phyloP scores from a whole-genome alignment of 208 protist genomes.

The Leishmania arabica region DNA sequence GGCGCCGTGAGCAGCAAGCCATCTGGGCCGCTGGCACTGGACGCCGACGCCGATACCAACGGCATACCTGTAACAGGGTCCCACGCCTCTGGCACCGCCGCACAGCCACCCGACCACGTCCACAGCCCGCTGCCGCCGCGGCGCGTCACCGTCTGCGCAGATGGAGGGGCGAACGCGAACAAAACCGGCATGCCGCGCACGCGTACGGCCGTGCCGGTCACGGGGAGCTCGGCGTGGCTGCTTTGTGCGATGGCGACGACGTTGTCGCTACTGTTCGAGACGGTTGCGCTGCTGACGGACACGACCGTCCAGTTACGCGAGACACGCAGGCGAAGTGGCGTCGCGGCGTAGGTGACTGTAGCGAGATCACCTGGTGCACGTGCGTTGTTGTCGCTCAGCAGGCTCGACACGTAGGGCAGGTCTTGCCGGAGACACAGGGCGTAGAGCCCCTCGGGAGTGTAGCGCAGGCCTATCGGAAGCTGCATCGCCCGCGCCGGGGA shows the following conservation, averaged over 20 bases:
- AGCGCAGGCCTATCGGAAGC: slow-evolving; percentile 35
- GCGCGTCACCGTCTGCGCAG: slow-evolving; percentile 9
- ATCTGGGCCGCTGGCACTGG: background rate
- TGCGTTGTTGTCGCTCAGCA: slow-evolving; percentile 1
- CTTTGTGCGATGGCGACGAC: slow-evolving; percentile 46
- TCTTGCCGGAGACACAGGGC: slow-evolving; percentile 49
- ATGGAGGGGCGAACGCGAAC: slow-evolving; percentile 38
- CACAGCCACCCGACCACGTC: slow-evolving; percentile 30
- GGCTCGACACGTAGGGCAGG: slow-evolving; percentile 19
- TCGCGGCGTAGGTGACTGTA: slow-evolving; percentile 19
- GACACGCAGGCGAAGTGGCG: slow-evolving; percentile 27
- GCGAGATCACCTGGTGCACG: background rate
- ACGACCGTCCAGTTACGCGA: slow-evolving; percentile 23
- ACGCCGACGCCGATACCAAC: slow-evolving; percentile 4
- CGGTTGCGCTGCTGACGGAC: slow-evolving; percentile 11
- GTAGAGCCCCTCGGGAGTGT: slow-evolving; percentile 49
- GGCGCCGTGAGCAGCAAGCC: slow-evolving; percentile 30
- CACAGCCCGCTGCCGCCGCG: slow-evolving; percentile 2
- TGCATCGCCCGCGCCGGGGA: slow-evolving; percentile 20
- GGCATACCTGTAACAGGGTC: slow-evolving; percentile 24
- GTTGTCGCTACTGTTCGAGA: background rate
- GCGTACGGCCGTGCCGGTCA: slow-evolving; percentile 55
- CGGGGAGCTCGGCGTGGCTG: slow-evolving; percentile 37
- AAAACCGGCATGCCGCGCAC: slow-evolving; percentile 41
- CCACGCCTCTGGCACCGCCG: slow-evolving; percentile 27